Base-by-base conservation (phyloP, 1,284 basidiomycete genomes). In the Microbotryum saponariae region DNA sequence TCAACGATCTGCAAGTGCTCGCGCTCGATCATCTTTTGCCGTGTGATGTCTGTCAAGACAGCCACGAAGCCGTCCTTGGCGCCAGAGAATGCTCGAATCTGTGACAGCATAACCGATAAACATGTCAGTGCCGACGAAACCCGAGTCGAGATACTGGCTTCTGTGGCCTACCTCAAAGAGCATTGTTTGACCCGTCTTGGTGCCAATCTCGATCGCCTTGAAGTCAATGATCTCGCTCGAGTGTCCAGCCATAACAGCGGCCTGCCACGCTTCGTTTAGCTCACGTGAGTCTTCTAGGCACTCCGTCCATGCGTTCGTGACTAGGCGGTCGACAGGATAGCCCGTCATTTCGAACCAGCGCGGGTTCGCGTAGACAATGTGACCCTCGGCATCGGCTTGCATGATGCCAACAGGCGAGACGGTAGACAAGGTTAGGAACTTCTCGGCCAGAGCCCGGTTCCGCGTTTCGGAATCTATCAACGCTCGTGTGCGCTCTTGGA, bases 401-500 rank as follows among this genome's bases (percentile, higher is more conserved):
- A 70, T 60, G 37, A 73, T 70, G 16, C 72, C 72, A 49, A 72
- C 71, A 18, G 71, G 72, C 9, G 68, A 63, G 21, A 73, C 66
- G 45, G 68, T 65, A 1, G 65, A 69, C 6, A 73, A 56, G 5
- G 66, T 63, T 51, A 66, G 65, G 63, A 71, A 73, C 16, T 65
- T 65, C 50, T 70, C 62, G 45, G 67, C 69, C 7, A 71, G 63
- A 2, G 64, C 65, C 16, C 67, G 64, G 33, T 69, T 69, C 10
- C 59, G 62, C 8, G 57, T 59, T 53, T 71, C 70, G 27, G 59
- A 64, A 27, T 73, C 71, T 52, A 65, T 67, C 5, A 73, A 60
- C 3, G 70, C 67, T 8, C 65, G 59, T 7, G 72, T 73, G 2
- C 72, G 65, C 46, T 70, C 70, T 5, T 62, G 60, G 33, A 73